Evolutionary conservation across 2,329 filamentous ascomycete species (phyloP), one percentile per base, ranked within the genome.

Genomic region (Aureobasidium sp.): DNA sequence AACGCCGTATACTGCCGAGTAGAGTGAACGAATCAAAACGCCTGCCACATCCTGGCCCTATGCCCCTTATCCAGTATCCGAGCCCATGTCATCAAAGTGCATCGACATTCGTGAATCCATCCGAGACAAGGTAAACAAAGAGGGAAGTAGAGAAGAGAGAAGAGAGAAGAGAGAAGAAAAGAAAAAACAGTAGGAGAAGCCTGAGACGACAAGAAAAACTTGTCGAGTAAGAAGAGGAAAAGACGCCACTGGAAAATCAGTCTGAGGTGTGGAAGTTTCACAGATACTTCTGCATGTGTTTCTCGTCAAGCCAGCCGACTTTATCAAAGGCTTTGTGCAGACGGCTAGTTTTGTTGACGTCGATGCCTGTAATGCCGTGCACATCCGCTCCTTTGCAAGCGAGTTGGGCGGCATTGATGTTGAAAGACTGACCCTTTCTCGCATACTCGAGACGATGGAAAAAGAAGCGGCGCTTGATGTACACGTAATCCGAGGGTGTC

Each of bases 281-380:
- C 14, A 65, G 59, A 59, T 62, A 67, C 11, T 42, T 53, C 47
- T 63, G n/a, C 48, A 67, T 63, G 48, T 63, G 57, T 37, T 64
- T 58, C 17, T 53, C 75, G 45, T 88, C 80, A 65, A 96, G 85
- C 90, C 91, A 96, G 68, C 88, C 89, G 41, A 94, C 89, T 68
- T 86, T 87, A 55, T 96, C 89, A 71, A 90, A 97, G 6, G 91
- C 91, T 41, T 86, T 87, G 89, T 91, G 96, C 51, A 97, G 80
- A 74, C 93, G 93, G 67, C 90, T 95, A 3, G 92, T 91, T 79
- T 97, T 97, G 80, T 97, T 97, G 73, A 97, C 93, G 70, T 97
- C 93, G 66, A 97, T 96, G 49, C 60, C 60, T 9, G 42, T 53
- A 9, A 62, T 56, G 25, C 42, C 41, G 39, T 55, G 31, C 22